A percentile compares a stretch with the other conserved stretches of the same genome.
phyloP scores from a whole-genome alignment of 169 alveolate species.

The Plasmodium yoelii region DNA sequence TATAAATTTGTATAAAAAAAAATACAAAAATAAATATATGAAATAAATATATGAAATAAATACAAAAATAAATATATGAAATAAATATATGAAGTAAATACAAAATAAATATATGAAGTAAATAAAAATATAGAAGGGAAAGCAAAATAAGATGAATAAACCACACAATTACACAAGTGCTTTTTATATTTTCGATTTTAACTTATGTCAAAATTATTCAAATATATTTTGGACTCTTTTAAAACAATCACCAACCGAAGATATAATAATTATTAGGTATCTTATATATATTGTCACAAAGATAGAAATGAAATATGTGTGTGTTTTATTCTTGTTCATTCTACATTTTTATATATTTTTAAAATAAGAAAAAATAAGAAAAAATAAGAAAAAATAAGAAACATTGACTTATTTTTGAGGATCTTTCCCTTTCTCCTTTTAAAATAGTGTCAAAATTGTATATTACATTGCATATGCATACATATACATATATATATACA shows the following conservation, averaged over 20 bases:
- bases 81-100: too few species aligned
- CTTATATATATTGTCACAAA: background rate
- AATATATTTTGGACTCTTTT: background rate
- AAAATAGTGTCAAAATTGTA: background rate
- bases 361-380: too few species aligned
- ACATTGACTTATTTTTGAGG: background rate
- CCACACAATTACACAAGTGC: conserved; percentile 7
- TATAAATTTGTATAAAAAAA: too few species aligned
- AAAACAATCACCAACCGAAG: conserved; percentile 7
- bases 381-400: too few species aligned
- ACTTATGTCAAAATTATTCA: background rate
- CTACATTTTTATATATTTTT: background rate
- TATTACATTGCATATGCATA: too few species aligned
- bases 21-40: too few species aligned
- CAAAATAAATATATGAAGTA: too few species aligned
- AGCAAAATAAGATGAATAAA: conserved; percentile 18
- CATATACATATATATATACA: too few species aligned
- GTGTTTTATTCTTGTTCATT: background rate
- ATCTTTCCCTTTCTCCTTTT: background rate
- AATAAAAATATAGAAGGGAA: too few species aligned
- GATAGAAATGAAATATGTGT: background rate
- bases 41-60: too few species aligned
- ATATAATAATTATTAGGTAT: conserved; percentile 52
- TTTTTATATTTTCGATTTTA: conserved; percentile 31
- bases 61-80: too few species aligned